Evolutionary conservation across 1,284 basidiomycete genomes (phyloP), one percentile per base, ranked within the genome.

Genomic region (Ganoderma lucidum): DNA sequence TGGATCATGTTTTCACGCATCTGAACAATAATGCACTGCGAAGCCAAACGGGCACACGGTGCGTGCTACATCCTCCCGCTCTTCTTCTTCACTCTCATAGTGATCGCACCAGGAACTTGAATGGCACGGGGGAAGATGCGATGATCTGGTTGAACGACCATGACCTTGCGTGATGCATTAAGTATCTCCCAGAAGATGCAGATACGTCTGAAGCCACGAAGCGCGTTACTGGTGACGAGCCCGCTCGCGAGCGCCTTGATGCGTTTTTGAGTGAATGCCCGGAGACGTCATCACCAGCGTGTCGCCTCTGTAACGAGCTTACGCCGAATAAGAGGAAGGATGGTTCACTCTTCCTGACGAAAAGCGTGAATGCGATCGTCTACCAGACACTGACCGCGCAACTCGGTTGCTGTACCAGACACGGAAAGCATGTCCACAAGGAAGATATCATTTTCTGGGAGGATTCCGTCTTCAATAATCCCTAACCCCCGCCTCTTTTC

Each of bases 331-430:
- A 48, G 19, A 48, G 9, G n/a, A 48, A 23, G 9, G 6, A 48
- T 3, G 28, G 37, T 28, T 59, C 59, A 19, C 44, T 28, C 6
- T 45, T 41, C 32, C 14, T 41, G 55, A 48, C 4, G 45, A 19
- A 48, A 19, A n/a, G 6, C 1, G 56, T 58, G 8, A 62, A 68
- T 35, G 45, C 37, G 55, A 61, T 68, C 6, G 58, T 68, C 5
- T 63, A 63, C 30, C 66, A 64, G n/a, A 15, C 64, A 19, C 45
- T 6, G 45, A 14, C 41, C 41, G 14, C 3, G 14, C 14, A 14
- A 4, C 12, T 37, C 1, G 6, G 37, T 14, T 14, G 14, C 41
- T 42, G 41, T 42, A 14, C 41, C 9, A 48, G 45, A 23, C 45
- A 48, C n/a, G 8, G 45, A 6, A 48, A 23, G 15, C 45, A 23